These are phyloP conservation scores for Massariosphaeria phaeospora DNA, from an alignment of 495 filamentous ascomycete species.

Conservation along the genomic window DNA sequence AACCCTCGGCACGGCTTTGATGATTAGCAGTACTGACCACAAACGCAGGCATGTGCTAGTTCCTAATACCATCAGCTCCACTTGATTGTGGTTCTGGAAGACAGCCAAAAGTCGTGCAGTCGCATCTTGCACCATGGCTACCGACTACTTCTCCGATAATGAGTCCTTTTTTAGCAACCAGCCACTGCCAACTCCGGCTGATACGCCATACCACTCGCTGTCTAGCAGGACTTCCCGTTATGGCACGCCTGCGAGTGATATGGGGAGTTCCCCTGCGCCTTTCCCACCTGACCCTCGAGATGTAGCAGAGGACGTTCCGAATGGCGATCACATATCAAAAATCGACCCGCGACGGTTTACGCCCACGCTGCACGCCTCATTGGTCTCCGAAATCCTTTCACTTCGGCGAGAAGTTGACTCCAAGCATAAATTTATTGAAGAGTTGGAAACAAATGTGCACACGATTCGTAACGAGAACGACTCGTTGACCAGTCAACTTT, in stretches of 20 bases:
- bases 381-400: constrained; percentile 89
- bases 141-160: constrained; percentile 40
- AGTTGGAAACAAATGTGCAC: constrained; percentile 71
- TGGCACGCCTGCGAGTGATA: constrained; percentile 57
- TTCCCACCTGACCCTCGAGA: constrained; percentile 49
- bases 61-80: constrained; percentile 8
- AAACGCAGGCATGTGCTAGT: constrained; percentile 25
- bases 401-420: constrained; percentile 83
- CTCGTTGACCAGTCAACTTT: constrained; percentile 54
- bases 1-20: too few relatives aligned
- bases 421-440: constrained; percentile 77
- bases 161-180: constrained; percentile 38
- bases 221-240: constrained; percentile 51
- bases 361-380: constrained; percentile 86
- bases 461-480: constrained; percentile 69
- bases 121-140: constrained; percentile 24
- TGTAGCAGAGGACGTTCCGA: constrained; percentile 41
- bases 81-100: constrained; percentile 18
- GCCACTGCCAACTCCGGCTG: constrained; percentile 60
- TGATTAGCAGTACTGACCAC: not conserved
- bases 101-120: not conserved
- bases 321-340: constrained; percentile 70
- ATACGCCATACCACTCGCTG: constrained; percentile 60
- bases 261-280: constrained; percentile 59
- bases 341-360: constrained; percentile 89